phyloP scores from a whole-genome alignment of 1,284 basidiomycete genomes.

The Ceratobasidium sp. region DNA sequence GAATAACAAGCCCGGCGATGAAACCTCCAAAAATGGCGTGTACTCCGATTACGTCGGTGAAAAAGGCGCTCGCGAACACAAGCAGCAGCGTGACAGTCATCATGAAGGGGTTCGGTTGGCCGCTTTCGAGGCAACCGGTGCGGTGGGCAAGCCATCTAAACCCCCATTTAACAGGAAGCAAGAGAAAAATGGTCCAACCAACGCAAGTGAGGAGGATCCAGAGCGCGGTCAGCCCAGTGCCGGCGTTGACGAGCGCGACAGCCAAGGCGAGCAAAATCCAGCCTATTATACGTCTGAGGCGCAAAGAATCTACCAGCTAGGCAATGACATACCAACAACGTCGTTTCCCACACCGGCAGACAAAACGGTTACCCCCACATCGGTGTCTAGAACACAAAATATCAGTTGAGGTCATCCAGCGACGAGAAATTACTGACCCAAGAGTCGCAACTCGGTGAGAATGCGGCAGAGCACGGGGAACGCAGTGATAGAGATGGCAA shows the following conservation, averaged over 20 bases:
- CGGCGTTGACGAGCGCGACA: conserved; percentile 90
- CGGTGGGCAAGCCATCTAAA: conserved; percentile 80
- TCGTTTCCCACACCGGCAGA: conserved; percentile 81
- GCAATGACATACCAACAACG: conserved; percentile 66
- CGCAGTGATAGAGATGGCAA: conserved; percentile 90
- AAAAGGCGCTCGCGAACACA: conserved; percentile 74
- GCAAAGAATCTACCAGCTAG: conserved; percentile 53
- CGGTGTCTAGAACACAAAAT: conserved; percentile 64
- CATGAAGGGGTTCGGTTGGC: conserved; percentile 79
- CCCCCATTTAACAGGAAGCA: conserved; percentile 76
- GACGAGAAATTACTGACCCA: conserved; percentile 57
- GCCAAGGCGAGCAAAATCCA: conserved; percentile 85
- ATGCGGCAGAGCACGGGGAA: conserved; percentile 84
- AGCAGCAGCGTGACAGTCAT: conserved; percentile 78
- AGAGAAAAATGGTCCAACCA: conserved; percentile 84
- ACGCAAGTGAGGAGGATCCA: conserved; percentile 86
- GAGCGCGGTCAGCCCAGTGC: conserved; percentile 78
- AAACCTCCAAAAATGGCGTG: conserved; percentile 64
- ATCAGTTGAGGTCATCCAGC: conserved; percentile 64
- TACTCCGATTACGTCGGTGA: conserved; percentile 84
- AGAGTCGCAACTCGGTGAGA: conserved; percentile 62
- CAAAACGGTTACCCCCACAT: conserved; percentile 75
- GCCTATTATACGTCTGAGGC: conserved; percentile 67
- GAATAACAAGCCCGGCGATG: conserved; percentile 75
- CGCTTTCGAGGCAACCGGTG: conserved; percentile 84